Evolutionary conservation across 352 stramenopile genomes (phyloP), one percentile per base, ranked within the genome.

Genomic region (Proteromonas lacertae): DNA sequence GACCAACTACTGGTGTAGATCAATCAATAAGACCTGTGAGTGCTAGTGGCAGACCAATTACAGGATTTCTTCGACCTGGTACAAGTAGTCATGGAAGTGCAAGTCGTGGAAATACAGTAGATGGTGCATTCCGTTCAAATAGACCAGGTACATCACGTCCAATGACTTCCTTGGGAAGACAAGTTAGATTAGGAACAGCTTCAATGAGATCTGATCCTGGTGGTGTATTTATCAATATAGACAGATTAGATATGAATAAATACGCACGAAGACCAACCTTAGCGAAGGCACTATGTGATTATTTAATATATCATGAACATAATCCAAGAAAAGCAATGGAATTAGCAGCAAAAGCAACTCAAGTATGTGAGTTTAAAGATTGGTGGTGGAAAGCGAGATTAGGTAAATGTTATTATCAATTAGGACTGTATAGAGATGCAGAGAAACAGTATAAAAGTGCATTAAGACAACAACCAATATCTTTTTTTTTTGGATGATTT

Each of bases 341-440:
- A 46, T 57, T 89, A 6, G 69, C 68, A 18, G 66, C 71, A 1
- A 69, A 83, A 42, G 73, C 66, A 12, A 86, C 69, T 0, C 32
- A 46, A 34, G 40, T 46, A 21, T 36, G 32, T 2, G 66, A 77
- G 25, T 88, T 74, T 47, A 74, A 80, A 45, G 66, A 81, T 48
- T 90, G 73, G 73, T 89, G 68, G 67, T 90, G 74, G 74, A 89
- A 90, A 44, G 59, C 62, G n/a, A 57, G 69, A 6, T 46, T 89
- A 13, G 74, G 69, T 25, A 83, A 87, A 46, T 86, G 69, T 52
- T 88, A 88, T 56, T 86, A 86, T 47, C 70, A 83, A 40, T 50
- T 89, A 4, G 68, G 47, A 36, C 55, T 90, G 17, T 71, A 79
- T 29, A 64, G 74, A 13, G 74, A 90, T 32, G 72, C 74, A 4